These are phyloP conservation scores for Pelagophyceae sp. DNA, from an alignment of 352 stramenopile genomes.

Conservation along the genomic window DNA sequence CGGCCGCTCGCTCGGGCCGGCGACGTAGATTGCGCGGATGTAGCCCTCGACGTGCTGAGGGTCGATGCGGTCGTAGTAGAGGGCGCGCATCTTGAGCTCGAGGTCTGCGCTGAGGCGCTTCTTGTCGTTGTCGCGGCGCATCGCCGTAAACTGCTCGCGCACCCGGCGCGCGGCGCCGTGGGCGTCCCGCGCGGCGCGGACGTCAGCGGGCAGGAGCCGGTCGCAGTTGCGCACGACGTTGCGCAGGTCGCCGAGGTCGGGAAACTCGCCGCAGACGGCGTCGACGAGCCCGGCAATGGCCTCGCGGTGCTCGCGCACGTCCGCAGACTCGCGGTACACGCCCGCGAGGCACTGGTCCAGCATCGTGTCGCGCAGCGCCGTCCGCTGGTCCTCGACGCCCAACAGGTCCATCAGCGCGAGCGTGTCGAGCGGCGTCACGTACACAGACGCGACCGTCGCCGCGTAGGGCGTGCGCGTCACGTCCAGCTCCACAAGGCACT, in stretches of 20 bases:
- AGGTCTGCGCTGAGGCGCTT: slow-evolving; percentile 68
- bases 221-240: slow-evolving; percentile 67
- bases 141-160: slow-evolving; percentile 27
- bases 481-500: slow-evolving; percentile 55
- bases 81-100: slow-evolving; percentile 70
- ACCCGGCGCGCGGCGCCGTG: slow-evolving; percentile 23
- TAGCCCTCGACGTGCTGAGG: slow-evolving; percentile 60
- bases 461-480: slow-evolving; percentile 61
- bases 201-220: slow-evolving; percentile 56
- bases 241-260: slow-evolving; percentile 52
- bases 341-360: slow-evolving; percentile 30
- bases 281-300: slow-evolving; percentile 30
- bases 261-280: slow-evolving; percentile 33
- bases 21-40: slow-evolving; percentile 61
- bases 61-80: slow-evolving; percentile 78
- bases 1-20: slow-evolving; percentile 6
- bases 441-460: slow-evolving; percentile 39
- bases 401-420: slow-evolving; percentile 27
- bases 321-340: slow-evolving; percentile 35
- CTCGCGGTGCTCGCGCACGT: slow-evolving; percentile 24
- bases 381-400: slow-evolving; percentile 30
- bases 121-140: slow-evolving; percentile 44
- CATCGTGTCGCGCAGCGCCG: slow-evolving; percentile 26
- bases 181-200: slow-evolving; percentile 36
- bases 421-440: slow-evolving; percentile 26